Evolutionary conservation across 2,329 filamentous ascomycete genomes (phyloP).

Genomic region (Aspergillus clavatus): DNA sequence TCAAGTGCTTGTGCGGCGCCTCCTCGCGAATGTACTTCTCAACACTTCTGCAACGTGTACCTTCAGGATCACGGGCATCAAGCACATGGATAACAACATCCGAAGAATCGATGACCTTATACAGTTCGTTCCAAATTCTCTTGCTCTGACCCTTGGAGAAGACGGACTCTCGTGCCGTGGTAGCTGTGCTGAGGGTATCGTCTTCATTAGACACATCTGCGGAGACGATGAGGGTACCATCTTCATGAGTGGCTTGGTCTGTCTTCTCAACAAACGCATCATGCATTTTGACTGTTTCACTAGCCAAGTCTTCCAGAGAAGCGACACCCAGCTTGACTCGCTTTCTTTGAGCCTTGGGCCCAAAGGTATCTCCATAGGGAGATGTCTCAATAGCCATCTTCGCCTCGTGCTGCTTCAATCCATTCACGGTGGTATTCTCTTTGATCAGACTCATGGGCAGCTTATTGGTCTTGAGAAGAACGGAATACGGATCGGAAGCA

Average conservation of each 20-base stretch:
- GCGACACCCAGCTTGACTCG: slow-evolving; percentile 82
- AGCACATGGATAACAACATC: slow-evolving; percentile 95
- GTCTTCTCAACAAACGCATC: slow-evolving; percentile 74
- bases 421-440: slow-evolving; percentile 72
- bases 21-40: slow-evolving; percentile 93
- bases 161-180: slow-evolving; percentile 72
- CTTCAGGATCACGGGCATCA: slow-evolving; percentile 82
- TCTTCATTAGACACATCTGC: slow-evolving; percentile 48
- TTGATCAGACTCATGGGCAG: slow-evolving; percentile 90
- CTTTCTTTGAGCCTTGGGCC: slow-evolving; percentile 89
- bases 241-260: slow-evolving; percentile 72
- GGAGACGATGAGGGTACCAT: slow-evolving; percentile 59
- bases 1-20: slow-evolving; percentile 90
- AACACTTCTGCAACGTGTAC: slow-evolving; percentile 82
- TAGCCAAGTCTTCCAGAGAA: slow-evolving; percentile 75
- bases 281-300: slow-evolving; percentile 72
- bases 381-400: slow-evolving; percentile 89
- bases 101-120: slow-evolving; percentile 92
- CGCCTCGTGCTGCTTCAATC: slow-evolving; percentile 84
- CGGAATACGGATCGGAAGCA: slow-evolving; percentile 83
- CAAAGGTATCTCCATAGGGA: slow-evolving; percentile 84
- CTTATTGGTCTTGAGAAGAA: slow-evolving; percentile 95
- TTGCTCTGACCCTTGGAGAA: slow-evolving; percentile 95
- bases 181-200: slow-evolving; percentile 39
- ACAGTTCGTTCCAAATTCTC: slow-evolving; percentile 93